phyloP scores from a whole-genome alignment of 2,329 filamentous ascomycete genomes.

The Ceratocystis lukuohia region DNA sequence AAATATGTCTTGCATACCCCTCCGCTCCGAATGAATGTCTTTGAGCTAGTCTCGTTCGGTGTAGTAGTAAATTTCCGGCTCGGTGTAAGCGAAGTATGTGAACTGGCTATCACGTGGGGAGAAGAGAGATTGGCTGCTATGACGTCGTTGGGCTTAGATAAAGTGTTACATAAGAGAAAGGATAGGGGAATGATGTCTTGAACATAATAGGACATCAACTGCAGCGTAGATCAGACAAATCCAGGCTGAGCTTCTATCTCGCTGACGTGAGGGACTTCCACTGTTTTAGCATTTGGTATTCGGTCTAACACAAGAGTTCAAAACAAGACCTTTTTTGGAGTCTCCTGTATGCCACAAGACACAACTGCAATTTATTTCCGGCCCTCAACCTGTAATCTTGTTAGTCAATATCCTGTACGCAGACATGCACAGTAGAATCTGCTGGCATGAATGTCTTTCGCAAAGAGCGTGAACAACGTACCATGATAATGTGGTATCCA shows the following conservation, averaged over 20 bases:
- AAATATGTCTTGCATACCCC: background rate
- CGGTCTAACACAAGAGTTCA: background rate
- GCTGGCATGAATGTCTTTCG: background rate
- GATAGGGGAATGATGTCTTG: slow-evolving; percentile 4
- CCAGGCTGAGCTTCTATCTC: background rate
- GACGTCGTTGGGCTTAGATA: slow-evolving; percentile 1
- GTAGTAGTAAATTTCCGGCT: background rate
- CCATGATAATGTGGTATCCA: slow-evolving; percentile 73
- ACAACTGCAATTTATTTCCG: slow-evolving; percentile 26
- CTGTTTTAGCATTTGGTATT: slow-evolving; percentile 4
- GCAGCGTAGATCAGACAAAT: background rate
- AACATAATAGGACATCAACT: background rate
- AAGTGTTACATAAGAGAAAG: background rate
- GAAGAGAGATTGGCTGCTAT: background rate
- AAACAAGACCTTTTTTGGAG: background rate
- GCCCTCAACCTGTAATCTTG: slow-evolving; percentile 28
- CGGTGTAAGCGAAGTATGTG: slow-evolving; percentile 3
- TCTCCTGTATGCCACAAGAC: background rate
- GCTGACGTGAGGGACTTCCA: background rate
- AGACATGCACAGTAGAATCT: background rate
- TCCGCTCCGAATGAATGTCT: no score
- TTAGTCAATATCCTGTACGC: background rate
- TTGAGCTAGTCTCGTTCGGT: background rate
- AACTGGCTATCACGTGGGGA: background rate
- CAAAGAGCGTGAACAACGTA: slow-evolving; percentile 26